These are phyloP conservation scores for Pythium sp. DNA, from an alignment of 352 stramenopile genomes.

Conservation along the genomic window DNA sequence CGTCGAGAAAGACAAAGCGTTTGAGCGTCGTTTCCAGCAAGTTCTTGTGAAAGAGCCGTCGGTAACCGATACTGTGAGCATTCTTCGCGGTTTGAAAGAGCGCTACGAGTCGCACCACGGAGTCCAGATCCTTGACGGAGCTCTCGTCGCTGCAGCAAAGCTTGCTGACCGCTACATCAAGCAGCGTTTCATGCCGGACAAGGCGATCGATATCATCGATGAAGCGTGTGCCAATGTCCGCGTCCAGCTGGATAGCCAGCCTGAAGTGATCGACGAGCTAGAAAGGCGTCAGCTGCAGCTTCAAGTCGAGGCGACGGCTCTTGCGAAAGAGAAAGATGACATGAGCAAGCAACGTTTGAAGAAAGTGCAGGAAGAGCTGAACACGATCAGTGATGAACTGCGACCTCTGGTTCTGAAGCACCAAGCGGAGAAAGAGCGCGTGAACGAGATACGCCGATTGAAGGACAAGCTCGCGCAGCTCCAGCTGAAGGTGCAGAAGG, in stretches of 20 bases:
- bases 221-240: slow-evolving; percentile 91
- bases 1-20: slow-evolving; percentile 98
- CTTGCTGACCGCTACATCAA: slow-evolving; percentile 94
- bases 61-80: slow-evolving; percentile 94
- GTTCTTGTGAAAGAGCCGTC: slow-evolving; percentile 93
- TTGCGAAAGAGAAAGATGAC: slow-evolving; percentile 93
- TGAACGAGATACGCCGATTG: slow-evolving; percentile 92
- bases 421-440: slow-evolving; percentile 89
- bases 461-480: slow-evolving; percentile 93
- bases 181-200: slow-evolving; percentile 91
- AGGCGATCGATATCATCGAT: slow-evolving; percentile 95
- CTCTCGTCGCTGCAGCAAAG: slow-evolving; percentile 93
- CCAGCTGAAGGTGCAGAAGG: slow-evolving; percentile 93
- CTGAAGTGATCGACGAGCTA: slow-evolving; percentile 95
- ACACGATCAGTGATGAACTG: slow-evolving; percentile 90
- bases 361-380: slow-evolving; percentile 90
- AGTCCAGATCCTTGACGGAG: slow-evolving; percentile 92
- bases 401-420: slow-evolving; percentile 89
- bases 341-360: slow-evolving; percentile 90
- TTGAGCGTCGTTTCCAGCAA: slow-evolving; percentile 97
- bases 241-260: slow-evolving; percentile 93
- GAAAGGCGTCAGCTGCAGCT: slow-evolving; percentile 94
- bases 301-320: slow-evolving; percentile 93
- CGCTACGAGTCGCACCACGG: slow-evolving; percentile 97
- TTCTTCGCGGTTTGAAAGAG: slow-evolving; percentile 94